Evolutionary conservation across 495 filamentous ascomycete genomes (phyloP), one percentile per base, ranked within the genome.

Genomic region (Friedmanniomyces simplex): DNA sequence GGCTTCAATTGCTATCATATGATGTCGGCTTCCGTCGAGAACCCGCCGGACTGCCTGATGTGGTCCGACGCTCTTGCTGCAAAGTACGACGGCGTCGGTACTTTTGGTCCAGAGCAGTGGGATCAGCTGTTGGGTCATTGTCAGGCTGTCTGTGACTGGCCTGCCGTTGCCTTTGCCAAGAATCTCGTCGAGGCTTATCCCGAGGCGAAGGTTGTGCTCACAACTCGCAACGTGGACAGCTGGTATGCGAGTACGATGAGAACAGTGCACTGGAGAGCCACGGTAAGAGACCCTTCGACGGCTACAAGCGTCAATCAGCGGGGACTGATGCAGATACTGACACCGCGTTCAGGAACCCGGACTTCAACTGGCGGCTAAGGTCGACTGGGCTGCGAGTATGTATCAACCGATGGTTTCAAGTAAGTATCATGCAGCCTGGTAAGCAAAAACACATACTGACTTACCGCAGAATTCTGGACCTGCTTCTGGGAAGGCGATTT

Each of bases 171-270:
- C 26, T 86, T 86, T 61, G 80, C 78, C 43, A 76, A 79, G 62
- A 82, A 87, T 66, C 71, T 87, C 32, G 83, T 86, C 34, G 80
- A 79, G 46, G 80, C 82, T 12, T 86, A 86, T 60, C 82, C 83
- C 12, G 82, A 86, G 42, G 82, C 82, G 34, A 86, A 86, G 66
- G 79, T 86, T 39, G 75, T 86, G 41, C 66, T 86, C 59, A 80
- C 79, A 18, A 79, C 74, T 26, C 77, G 83, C 32, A 81, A 85
- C 37, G 76, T 80, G 18, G 76, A 82, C 65, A 73, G 75, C 37
- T 82, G 79, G 79, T 75, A 81, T 65, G 73, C 73, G 63, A 76
- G 73, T 43, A 71, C 68, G 26, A 63, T 65, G 62, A 65, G 65
- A 60, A 69, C 66, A 12, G 66, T 69, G 39, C 60, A 69, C 50